Base-by-base conservation (phyloP, 768 basidiomycete species). In the Psilocybe azurescens region DNA sequence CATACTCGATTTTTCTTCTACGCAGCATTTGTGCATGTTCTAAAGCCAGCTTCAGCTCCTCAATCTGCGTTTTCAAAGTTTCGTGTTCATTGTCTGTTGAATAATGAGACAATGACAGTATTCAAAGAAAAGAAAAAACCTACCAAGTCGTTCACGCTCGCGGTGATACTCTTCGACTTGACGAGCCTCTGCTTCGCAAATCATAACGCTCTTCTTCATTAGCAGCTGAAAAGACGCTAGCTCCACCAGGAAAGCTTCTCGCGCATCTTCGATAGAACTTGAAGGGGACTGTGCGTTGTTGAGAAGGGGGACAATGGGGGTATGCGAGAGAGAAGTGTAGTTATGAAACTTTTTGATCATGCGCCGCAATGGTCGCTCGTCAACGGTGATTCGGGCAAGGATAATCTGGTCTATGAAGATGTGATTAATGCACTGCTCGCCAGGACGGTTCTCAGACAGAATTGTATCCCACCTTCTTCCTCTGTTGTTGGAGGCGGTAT, bases 141-240 rank as follows among this genome's bases (percentile, higher is more conserved):
- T 71, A 91, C 93, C 91, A 69, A 94, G 91, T 63, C 85, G 76
- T 66, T 85, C 81, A 52, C 85, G 83, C 68, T 93, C 91, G 48
- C 83, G 79, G 67, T 92, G 84, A 70, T 95, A 95, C 72, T 93
- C 89, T 68, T 92, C 88, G 1, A 94, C 93, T 75, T 95, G 92
- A 68, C 93, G 81, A 56, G 86, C 84, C 77, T 95, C 93, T 7
- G 93, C 94, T 70, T 94, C 89, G 68, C 91, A 94, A 49, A 93
- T 88, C 86, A 94, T 90, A 38, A 81, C 78, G 65, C 86, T 90
- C 76, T 94, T 95, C 77, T 89, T 86, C 66, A 95, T 77, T 58
- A 85, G 75, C 62, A 94, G 73, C 71, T 91, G 86, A 70, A 94
- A 94, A 10, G 90, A 85, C 51, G 87, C 86, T 18, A 95, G 74